phyloP scores from a whole-genome alignment of 2,329 filamentous ascomycete genomes.

The Mycosphaerella sp. region DNA sequence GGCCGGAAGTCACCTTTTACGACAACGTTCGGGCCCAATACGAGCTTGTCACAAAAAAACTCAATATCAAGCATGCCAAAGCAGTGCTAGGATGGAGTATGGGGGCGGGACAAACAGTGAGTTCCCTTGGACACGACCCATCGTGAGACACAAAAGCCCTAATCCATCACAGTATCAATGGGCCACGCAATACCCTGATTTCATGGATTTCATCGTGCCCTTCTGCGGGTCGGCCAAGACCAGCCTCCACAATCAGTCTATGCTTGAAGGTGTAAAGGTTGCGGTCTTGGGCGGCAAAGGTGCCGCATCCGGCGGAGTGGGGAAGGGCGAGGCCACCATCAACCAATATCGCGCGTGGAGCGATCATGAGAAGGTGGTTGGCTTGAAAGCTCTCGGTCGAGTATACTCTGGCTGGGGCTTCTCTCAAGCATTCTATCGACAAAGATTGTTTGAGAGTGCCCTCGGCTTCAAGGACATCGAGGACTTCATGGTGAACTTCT shows the following conservation, averaged over 20 bases:
- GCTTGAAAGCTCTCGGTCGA: constrained; percentile 57
- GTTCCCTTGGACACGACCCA: too few species aligned
- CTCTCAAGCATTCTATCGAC: constrained; percentile 69
- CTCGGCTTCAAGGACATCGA: constrained; percentile 64
- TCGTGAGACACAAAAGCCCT: too few species aligned
- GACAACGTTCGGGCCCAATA: constrained; percentile 65
- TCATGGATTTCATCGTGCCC: constrained; percentile 58
- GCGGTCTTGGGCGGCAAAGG: constrained; percentile 54
- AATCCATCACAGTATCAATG: constrained; percentile 26
- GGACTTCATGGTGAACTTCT: constrained; percentile 67
- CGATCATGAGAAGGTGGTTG: constrained; percentile 47
- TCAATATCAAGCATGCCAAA: constrained; percentile 54
- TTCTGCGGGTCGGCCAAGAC: constrained; percentile 63
- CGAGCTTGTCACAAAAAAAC: constrained; percentile 56
- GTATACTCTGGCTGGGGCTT: constrained; percentile 80
- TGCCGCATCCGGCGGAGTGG: constrained; percentile 47
- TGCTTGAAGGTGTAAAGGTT: constrained; percentile 58
- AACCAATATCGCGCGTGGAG: constrained; percentile 23
- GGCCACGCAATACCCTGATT: constrained; percentile 41
- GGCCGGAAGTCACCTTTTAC: constrained; percentile 58
- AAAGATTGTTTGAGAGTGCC: constrained; percentile 58
- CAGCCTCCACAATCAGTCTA: constrained; percentile 60
- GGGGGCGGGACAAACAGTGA: constrained; percentile 53
- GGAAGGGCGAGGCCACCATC: constrained; percentile 41
- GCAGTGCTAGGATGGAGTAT: constrained; percentile 65